phyloP scores from a whole-genome alignment of 257 asterid genomes.

The Solanum piurae region DNA sequence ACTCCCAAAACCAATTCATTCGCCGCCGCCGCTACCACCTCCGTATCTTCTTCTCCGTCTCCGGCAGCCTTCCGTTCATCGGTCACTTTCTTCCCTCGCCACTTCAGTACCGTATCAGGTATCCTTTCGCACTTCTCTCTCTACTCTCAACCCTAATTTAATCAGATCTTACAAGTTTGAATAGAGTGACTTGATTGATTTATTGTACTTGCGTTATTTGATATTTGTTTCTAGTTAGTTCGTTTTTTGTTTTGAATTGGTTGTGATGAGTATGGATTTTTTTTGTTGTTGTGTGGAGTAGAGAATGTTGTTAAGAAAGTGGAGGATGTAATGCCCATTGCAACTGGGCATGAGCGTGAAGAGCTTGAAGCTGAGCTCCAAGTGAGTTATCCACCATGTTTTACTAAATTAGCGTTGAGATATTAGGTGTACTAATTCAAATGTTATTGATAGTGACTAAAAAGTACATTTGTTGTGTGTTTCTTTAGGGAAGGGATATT shows the following conservation, averaged over 20 bases:
- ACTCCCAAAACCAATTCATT: constrained; percentile 22
- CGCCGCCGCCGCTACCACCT: not conserved
- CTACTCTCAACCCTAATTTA: constrained; percentile 14
- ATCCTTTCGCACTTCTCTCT: not conserved
- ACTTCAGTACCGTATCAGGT: constrained; percentile 60
- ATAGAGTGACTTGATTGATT: not conserved
- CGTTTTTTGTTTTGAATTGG: not conserved
- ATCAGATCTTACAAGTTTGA: not conserved
- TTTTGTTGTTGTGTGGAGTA: not conserved
- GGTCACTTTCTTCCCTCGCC: constrained; percentile 27
- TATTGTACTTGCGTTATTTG: not conserved
- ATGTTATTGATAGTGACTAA: not conserved
- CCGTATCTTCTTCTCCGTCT: constrained; percentile 6
- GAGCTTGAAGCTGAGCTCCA: constrained; percentile 84
- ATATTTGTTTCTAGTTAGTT: not conserved
- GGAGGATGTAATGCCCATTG: constrained; percentile 93
- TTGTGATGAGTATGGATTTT: not conserved
- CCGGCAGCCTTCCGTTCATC: constrained; percentile 28
- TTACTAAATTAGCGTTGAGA: not conserved
- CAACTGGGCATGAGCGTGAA: constrained; percentile 95
- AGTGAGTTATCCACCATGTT: constrained; percentile 26
- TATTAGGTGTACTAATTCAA: not conserved
- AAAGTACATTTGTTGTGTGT: not conserved
- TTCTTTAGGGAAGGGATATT: constrained; percentile 50
- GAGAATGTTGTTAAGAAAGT: constrained; percentile 45